Percentiles rank a stretch among this genome's conserved stretches.
These are phyloP conservation scores for Xylariaceae sp. DNA, from an alignment of 2,329 filamentous ascomycete species.

Conservation along the genomic window DNA sequence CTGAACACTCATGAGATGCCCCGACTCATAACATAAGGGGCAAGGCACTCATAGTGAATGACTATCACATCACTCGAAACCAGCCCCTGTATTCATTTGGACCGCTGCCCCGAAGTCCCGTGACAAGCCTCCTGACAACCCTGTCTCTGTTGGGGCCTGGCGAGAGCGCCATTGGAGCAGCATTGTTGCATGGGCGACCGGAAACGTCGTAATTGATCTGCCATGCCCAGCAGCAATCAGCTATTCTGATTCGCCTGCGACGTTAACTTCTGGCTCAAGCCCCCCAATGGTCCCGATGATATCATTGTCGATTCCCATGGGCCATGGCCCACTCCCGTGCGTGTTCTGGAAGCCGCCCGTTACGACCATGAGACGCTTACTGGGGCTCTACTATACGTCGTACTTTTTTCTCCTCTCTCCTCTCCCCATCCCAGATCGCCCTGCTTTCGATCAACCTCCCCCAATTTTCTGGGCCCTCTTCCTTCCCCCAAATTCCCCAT, in stretches of 20 bases:
- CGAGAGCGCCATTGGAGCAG: neutral
- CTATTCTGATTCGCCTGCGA: neutral
- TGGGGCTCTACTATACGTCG: neutral
- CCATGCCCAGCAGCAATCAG: neutral
- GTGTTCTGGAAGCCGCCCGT: neutral
- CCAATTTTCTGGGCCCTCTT: neutral
- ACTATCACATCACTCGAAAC: too few species aligned
- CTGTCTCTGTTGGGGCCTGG: neutral
- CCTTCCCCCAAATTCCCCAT: too few species aligned
- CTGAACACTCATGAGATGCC: too few species aligned
- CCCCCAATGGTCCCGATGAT: neutral
- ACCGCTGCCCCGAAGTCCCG: neutral
- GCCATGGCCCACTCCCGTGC: neutral
- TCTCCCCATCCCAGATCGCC: neutral
- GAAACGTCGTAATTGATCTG: neutral
- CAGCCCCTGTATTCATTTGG: too few species aligned
- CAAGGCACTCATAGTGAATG: too few species aligned
- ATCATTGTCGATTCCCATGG: neutral
- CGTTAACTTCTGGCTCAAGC: neutral
- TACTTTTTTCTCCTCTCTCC: neutral
- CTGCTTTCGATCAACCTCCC: neutral
- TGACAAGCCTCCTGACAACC: neutral
- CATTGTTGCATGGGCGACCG: neutral
- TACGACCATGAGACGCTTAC: neutral
- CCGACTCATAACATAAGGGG: too few species aligned